Percentiles rank a stretch among this genome's conserved stretches.
These are phyloP conservation scores for Carex myosuroides DNA, from an alignment of 176 grass and related monocot genomes.

Conservation along the genomic window DNA sequence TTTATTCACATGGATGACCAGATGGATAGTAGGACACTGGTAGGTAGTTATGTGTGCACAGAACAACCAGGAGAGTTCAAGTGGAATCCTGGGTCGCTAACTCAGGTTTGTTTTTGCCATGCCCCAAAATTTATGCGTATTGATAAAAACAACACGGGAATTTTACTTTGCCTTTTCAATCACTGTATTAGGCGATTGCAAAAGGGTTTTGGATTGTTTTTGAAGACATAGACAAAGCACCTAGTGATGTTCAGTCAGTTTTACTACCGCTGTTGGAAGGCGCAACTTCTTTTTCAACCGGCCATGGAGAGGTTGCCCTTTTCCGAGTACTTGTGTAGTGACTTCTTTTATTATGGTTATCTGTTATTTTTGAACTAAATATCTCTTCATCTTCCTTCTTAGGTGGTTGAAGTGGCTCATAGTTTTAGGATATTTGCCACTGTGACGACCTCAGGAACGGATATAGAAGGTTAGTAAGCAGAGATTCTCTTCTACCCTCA, in stretches of 20 bases:
- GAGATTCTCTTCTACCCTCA: not conserved
- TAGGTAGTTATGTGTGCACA: conserved; percentile 85
- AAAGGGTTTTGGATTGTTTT: conserved; percentile 94
- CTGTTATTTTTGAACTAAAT: not conserved
- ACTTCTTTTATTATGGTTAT: conserved; percentile 6
- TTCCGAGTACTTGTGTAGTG: not conserved
- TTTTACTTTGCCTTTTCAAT: not conserved
- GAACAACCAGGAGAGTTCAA: conserved; percentile 87
- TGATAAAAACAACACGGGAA: not conserved
- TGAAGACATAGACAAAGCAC: conserved; percentile 95
- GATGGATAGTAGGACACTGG: conserved; percentile 87
- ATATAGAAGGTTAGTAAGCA: conserved; percentile 57
- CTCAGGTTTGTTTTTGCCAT: conserved; percentile 50
- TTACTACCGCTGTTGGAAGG: conserved; percentile 87
- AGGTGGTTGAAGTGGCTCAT: conserved; percentile 68
- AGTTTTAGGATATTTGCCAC: conserved; percentile 85
- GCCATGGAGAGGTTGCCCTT: conserved; percentile 68
- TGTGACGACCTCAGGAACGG: conserved; percentile 62
- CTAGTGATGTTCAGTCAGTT: conserved; percentile 78
- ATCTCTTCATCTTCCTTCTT: conserved; percentile 24
- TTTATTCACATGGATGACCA: conserved; percentile 93
- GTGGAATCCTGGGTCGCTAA: conserved; percentile 90
- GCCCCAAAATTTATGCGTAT: not conserved
- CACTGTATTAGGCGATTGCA: conserved; percentile 47
- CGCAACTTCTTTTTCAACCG: conserved; percentile 60